Base-by-base conservation (phyloP, 768 basidiomycete genomes). In the Leccinellum rugosiceps region DNA sequence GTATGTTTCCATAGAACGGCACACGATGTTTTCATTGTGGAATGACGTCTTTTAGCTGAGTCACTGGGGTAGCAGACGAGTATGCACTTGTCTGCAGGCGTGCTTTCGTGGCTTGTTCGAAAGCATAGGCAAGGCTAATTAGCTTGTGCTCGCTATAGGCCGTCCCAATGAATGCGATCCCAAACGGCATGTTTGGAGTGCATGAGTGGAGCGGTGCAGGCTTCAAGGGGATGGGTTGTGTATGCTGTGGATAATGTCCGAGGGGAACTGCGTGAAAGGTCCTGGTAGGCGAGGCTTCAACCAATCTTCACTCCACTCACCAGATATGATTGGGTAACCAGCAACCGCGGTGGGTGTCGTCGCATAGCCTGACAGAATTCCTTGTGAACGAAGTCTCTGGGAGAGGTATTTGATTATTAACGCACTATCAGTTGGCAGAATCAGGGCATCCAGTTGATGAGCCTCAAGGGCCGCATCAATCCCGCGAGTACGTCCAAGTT, bases 261-360 rank as follows among this genome's bases (percentile, higher is more conserved):
- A 87, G 76, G 1, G 86, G 85, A 9, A 87, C 85, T 68, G 43
- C 30, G 17, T 4, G 9, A 13, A 19, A 17, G 13, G 55, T 57
- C 49, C 47, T 44, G 53, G 38, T 66, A 21, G 14, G 60, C 48
- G 44, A 34, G 30, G 32, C 9, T 3, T 46, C 41, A 25, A 41
- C n/a, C 3, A 35, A 17, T 46, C 28, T 28, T 38, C n/a, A 44
- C 11, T n/a, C 17, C 6, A 61, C 74, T 62, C 45, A 82, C 85
- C 84, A 23, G 86, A 85, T 35, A 86, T 74, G 53, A 86, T 83
- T 2, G 86, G 86, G 61, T 86, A 87, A 8, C 85, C 86, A 5
- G 83, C 82, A 55, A 86, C 79, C 4, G 84, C 86, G 71, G 70
- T 64, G 4, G 71, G 63, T 17, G 59, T 66, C 0, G 74, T 71